Conservation (phyloP, 495 filamentous ascomycete species). For the Trichocladium antarcticum region DNA sequence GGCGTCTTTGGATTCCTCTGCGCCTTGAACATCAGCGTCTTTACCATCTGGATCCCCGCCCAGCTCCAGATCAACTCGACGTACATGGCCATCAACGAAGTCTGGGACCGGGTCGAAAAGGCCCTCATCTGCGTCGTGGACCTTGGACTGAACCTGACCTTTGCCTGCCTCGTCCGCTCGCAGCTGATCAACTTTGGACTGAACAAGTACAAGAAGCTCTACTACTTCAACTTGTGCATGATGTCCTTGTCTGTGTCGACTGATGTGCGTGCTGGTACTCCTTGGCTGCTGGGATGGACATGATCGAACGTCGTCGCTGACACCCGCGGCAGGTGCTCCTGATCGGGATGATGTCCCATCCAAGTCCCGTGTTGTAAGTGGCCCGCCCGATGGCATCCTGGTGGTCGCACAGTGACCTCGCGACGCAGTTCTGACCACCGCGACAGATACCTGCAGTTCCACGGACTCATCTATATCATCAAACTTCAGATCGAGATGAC, state of each 20-base stretch:
- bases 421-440: background rate
- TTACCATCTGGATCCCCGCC: constrained; percentile 41
- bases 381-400: background rate
- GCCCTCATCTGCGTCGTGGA: constrained; percentile 40
- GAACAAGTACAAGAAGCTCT: constrained; percentile 33
- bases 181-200: constrained; percentile 38
- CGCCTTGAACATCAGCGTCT: constrained; percentile 43
- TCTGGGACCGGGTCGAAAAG: constrained; percentile 45
- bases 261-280: constrained; percentile 25
- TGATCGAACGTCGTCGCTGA: too few relatives aligned
- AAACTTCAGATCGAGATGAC: constrained; percentile 47
- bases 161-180: constrained; percentile 36
- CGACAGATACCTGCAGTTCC: constrained; percentile 40
- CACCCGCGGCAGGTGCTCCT: constrained; percentile 14
- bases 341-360: constrained; percentile 25
- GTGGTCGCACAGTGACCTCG: background rate
- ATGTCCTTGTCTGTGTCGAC: constrained; percentile 39
- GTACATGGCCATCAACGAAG: constrained; percentile 28
- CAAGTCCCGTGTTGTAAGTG: constrained; percentile 20
- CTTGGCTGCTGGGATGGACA: background rate
- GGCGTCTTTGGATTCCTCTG: too few relatives aligned
- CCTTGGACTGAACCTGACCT: constrained; percentile 37
- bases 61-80: constrained; percentile 26
- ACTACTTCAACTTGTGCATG: constrained; percentile 41
- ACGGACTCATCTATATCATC: constrained; percentile 39